A percentile compares a stretch with the other conserved stretches of the same genome.
phyloP scores from a whole-genome alignment of 371 early-diverging fungal species.

The Mortierella polycephala region DNA sequence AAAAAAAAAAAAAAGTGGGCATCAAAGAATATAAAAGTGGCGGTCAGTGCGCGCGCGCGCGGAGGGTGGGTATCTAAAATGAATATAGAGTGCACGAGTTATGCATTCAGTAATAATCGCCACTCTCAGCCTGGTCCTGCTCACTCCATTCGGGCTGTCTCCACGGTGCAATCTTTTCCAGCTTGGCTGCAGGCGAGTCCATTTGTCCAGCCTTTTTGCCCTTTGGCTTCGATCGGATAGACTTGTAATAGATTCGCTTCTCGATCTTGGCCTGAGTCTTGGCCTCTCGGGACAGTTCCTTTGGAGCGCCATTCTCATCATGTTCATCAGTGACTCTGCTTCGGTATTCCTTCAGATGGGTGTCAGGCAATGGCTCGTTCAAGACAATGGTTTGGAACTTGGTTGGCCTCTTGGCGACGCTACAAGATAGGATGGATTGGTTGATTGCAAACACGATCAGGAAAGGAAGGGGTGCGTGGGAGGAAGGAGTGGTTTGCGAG shows the following conservation, averaged over 20 bases:
- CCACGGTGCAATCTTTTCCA: conserved; percentile 28
- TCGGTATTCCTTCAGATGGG: conserved; percentile 24
- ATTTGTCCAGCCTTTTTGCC: conserved; percentile 48
- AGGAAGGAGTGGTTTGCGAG: neutral
- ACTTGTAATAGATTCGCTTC: conserved; percentile 46
- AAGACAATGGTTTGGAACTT: conserved; percentile 39
- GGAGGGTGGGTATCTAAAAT: neutral
- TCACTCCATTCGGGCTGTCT: conserved; percentile 34
- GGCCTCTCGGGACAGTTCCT: conserved; percentile 26
- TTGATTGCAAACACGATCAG: neutral
- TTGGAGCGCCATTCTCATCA: neutral
- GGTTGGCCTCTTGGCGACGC: conserved; percentile 16
- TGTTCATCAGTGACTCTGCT: neutral
- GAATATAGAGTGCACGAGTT: neutral
- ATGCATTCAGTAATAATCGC: conserved; percentile 5
- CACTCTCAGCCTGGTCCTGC: conserved; percentile 6
- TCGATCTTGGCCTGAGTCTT: conserved; percentile 42
- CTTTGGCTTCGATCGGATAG: conserved; percentile 50
- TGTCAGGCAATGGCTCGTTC: conserved; percentile 35
- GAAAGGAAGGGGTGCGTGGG: conserved; percentile 4
- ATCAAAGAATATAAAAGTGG: too few species aligned
- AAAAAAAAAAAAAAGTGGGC: neutral
- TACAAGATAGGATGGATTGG: neutral
- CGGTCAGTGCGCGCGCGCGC: neutral
- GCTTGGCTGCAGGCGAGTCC: conserved; percentile 27